Evolutionary conservation across 768 basidiomycete genomes (phyloP), one percentile per base, ranked within the genome.

Genomic region (Atractiella rhizophila): DNA sequence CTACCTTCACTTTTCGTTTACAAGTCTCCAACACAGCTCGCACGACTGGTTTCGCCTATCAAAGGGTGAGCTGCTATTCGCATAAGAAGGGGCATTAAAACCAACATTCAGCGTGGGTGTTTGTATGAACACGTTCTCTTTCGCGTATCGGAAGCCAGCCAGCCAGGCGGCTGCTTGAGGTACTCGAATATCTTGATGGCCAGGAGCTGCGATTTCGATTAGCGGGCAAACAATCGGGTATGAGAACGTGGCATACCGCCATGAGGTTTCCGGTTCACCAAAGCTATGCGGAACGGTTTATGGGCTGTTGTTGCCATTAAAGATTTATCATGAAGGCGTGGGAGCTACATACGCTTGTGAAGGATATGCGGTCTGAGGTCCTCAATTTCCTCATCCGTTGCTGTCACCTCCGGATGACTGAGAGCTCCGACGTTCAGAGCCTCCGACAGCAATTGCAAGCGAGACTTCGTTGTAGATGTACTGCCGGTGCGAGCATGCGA

Each of bases 161-260:
- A 76, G 62, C 72, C 73, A 76, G 5, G 73, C 72, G 7, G 65
- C 65, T 44, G 73, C 70, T 54, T 76, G 74, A 3, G 73, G 68
- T 31, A 62, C 62, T 15, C 65, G 64, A 27, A 65, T 58, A 40
- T 67, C 59, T 27, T 39, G 39, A 28, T 43, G 46, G 11, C 44
- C 45, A 5, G 36, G 59, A 55, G 53, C n/a, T n/a, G n/a, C n/a
- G n/a, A n/a, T n/a, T n/a, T n/a, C n/a, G n/a, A n/a, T n/a, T n/a
- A n/a, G n/a, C n/a, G n/a, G n/a, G n/a, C n/a, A n/a, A n/a, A n/a
- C n/a, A n/a, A n/a, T n/a, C n/a, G n/a, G n/a, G n/a, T n/a, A n/a
- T n/a, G n/a, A n/a, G n/a, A n/a, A n/a, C n/a, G n/a, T n/a, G n/a
- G n/a, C n/a, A n/a, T n/a, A n/a, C n/a, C 49, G 59, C 71, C 74